Conservation (phyloP, 1,284 basidiomycete species). For the Dichomitus squalens region DNA sequence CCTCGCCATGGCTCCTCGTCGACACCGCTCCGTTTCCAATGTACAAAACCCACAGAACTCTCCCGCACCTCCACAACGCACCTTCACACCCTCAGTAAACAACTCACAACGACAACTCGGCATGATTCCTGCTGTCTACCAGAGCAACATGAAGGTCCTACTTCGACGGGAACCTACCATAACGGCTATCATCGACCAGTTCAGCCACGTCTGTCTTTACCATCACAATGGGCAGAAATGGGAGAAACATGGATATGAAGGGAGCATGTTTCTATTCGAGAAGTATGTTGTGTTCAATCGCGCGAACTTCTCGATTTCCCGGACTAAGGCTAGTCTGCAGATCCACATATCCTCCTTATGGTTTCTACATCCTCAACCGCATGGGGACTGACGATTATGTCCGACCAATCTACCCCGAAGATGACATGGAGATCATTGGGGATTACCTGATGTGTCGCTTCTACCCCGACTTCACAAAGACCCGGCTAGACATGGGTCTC, state of each 20-base stretch:
- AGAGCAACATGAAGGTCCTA: constrained; percentile 83
- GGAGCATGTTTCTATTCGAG: constrained; percentile 88
- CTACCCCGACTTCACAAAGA: constrained; percentile 67
- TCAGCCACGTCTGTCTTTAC: constrained; percentile 83
- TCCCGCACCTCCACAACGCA: constrained; percentile 23
- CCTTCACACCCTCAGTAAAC: constrained; percentile 25
- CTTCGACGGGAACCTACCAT: constrained; percentile 82
- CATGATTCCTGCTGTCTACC: constrained; percentile 43
- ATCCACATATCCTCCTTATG: constrained; percentile 77
- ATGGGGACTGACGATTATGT: constrained; percentile 85
- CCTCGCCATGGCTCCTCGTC: constrained; percentile 29
- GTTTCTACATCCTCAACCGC: constrained; percentile 87
- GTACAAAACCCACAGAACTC: constrained; percentile 18
- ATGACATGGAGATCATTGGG: constrained; percentile 68
- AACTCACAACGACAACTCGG: constrained; percentile 28
- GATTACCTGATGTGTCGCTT: constrained; percentile 76
- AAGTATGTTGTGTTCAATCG: constrained; percentile 48
- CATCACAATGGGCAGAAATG: constrained; percentile 71
- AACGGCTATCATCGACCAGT: constrained; percentile 79
- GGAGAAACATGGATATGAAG: constrained; percentile 87
- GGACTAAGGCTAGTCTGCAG: constrained; percentile 34
- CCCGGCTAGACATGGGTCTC: constrained; percentile 44
- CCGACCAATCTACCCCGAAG: constrained; percentile 77
- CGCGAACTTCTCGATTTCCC: neutral
- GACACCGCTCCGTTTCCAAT: constrained; percentile 32